A percentile compares a stretch with the other conserved stretches of the same genome.
These are phyloP conservation scores for Aspergillus sp. DNA, from an alignment of 2,329 filamentous ascomycete species.

Conservation along the genomic window DNA sequence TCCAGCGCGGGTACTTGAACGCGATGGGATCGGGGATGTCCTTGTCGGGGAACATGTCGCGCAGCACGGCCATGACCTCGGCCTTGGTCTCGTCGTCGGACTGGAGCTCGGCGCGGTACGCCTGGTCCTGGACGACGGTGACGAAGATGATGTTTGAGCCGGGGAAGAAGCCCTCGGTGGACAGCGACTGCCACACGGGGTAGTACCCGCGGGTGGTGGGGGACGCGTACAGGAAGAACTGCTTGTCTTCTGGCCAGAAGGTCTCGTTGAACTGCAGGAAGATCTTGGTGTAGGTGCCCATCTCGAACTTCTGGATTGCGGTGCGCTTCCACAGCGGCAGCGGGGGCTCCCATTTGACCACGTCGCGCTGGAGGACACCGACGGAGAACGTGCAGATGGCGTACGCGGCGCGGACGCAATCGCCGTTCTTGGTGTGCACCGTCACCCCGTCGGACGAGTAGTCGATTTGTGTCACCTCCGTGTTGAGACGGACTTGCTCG, in stretches of 20 bases:
- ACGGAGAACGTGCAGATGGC: conserved; percentile 68
- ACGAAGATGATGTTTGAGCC: conserved; percentile 65
- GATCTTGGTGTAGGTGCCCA: conserved; percentile 72
- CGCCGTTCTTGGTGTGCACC: conserved; percentile 53
- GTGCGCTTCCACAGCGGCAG: conserved; percentile 65
- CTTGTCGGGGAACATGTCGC: conserved; percentile 61
- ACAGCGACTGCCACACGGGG: conserved; percentile 64
- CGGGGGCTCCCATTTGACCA: conserved; percentile 56
- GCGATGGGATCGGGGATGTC: conserved; percentile 58
- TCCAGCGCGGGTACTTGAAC: conserved; percentile 64
- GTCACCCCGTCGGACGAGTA: conserved; percentile 56
- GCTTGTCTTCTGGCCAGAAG: conserved; percentile 60
- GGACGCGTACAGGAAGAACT: conserved; percentile 54
- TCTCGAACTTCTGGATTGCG: conserved; percentile 63
- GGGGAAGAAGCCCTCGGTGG: conserved; percentile 56
- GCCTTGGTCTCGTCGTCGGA: conserved; percentile 56
- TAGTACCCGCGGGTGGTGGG: conserved; percentile 51
- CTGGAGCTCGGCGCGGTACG: conserved; percentile 60
- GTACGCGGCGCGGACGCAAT: conserved; percentile 59
- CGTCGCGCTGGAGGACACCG: conserved; percentile 64
- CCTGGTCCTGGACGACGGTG: conserved; percentile 58
- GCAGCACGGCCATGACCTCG: conserved; percentile 58
- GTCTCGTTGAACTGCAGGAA: conserved; percentile 66
- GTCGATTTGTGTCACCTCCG: conserved; percentile 54
- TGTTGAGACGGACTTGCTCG: conserved; percentile 58